Conservation (phyloP, 2,329 filamentous ascomycete species). For the Dothistroma pini region DNA sequence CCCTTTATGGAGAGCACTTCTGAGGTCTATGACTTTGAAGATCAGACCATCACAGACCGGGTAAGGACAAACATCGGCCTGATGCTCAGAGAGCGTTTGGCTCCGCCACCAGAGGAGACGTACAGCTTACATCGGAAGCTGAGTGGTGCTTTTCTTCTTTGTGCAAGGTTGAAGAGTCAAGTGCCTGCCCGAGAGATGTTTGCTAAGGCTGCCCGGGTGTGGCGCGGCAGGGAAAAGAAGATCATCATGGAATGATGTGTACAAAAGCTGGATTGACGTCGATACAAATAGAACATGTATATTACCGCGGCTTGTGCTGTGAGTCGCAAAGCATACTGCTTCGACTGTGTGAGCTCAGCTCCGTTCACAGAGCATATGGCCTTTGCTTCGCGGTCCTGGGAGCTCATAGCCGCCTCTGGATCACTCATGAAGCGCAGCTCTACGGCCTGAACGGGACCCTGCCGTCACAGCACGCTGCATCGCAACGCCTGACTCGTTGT, state of each 20-base stretch:
- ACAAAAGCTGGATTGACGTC: not conserved
- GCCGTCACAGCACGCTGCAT: no score
- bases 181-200: constrained; percentile 83
- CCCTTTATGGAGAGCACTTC: constrained; percentile 76
- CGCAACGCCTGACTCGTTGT: no score
- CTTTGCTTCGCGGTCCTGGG: no score
- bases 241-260: constrained; percentile 14
- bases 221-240: constrained; percentile 27
- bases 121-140: constrained; percentile 94
- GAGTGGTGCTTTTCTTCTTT: constrained; percentile 90
- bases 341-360: no score
- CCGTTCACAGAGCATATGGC: no score
- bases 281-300: constrained; percentile 13
- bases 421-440: no score
- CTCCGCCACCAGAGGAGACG: constrained; percentile 94
- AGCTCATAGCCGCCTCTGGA: no score
- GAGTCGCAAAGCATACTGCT: no score
- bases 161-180: constrained; percentile 76
- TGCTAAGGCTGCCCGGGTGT: constrained; percentile 49
- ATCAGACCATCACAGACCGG: constrained; percentile 94
- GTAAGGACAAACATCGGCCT: constrained; percentile 84
- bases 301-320: constrained; percentile 24
- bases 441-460: no score
- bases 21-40: constrained; percentile 82
- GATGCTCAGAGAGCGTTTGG: constrained; percentile 84